Conservation (phyloP, 2,329 filamentous ascomycete genomes). For the Trichoderma brevicompactum region DNA sequence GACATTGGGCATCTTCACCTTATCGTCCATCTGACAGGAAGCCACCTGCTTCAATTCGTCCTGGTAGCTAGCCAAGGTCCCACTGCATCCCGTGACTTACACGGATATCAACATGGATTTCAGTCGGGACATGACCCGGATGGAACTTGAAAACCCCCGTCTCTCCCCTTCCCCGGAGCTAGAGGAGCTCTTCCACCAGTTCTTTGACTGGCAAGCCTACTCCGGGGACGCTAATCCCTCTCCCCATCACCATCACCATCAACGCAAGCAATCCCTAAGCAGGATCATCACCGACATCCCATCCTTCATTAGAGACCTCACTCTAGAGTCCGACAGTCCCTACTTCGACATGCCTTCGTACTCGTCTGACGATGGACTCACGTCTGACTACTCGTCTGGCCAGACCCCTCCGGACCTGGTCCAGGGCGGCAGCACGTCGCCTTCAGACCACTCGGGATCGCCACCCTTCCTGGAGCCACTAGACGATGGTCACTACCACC, state of each 20-base stretch:
- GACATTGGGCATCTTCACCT: conserved; percentile 48
- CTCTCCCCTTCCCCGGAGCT: conserved; percentile 45
- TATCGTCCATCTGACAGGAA: conserved; percentile 44
- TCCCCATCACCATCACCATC: conserved; percentile 39
- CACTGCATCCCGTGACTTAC: conserved; percentile 50
- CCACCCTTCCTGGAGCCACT: conserved; percentile 40
- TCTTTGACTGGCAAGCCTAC: conserved; percentile 47
- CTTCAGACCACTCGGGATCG: conserved; percentile 47
- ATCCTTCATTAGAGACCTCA: conserved; percentile 41
- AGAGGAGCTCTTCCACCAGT: conserved; percentile 42
- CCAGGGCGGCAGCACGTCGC: conserved; percentile 46
- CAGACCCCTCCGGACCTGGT: conserved; percentile 47
- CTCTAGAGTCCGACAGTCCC: conserved; percentile 42
- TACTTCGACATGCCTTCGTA: conserved; percentile 43
- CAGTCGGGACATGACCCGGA: conserved; percentile 42
- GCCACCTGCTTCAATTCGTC: conserved; percentile 46
- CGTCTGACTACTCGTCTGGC: conserved; percentile 42
- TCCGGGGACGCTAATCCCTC: conserved; percentile 40
- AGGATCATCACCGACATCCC: conserved; percentile 45
- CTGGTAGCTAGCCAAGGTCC: conserved; percentile 46
- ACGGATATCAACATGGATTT: conserved; percentile 48
- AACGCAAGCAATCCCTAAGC: conserved; percentile 39
- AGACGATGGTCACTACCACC: conserved; percentile 40
- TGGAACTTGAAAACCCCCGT: conserved; percentile 45
- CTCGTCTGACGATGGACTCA: conserved; percentile 41